Evolutionary conservation across 495 filamentous ascomycete genomes (phyloP).

Genomic region (Elasticomyces elasticus): DNA sequence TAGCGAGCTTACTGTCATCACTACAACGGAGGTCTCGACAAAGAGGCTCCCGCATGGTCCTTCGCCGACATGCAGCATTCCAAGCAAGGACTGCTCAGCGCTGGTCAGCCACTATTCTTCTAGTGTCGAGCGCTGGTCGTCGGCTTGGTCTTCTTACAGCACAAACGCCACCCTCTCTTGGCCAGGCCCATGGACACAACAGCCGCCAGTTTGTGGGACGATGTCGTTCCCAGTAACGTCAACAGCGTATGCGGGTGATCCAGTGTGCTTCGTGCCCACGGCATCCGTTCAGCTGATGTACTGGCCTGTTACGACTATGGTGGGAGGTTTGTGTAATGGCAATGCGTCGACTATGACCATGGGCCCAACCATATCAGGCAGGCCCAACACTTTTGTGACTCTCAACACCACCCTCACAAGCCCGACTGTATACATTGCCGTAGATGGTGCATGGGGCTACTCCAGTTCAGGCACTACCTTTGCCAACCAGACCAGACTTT

Average conservation of each 20-base stretch:
- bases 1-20: neutral
- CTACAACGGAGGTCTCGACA: neutral
- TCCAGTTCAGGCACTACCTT: neutral
- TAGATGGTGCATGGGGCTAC: constrained; percentile 3
- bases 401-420: constrained; percentile 4
- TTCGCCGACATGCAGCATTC: constrained; percentile 1
- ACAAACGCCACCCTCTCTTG: neutral
- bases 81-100: neutral
- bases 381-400: constrained; percentile 2
- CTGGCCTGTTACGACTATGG: neutral
- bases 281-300: constrained; percentile 3
- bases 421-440: constrained; percentile 6
- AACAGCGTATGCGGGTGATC: neutral
- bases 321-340: neutral
- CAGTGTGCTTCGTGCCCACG: neutral
- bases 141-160: neutral
- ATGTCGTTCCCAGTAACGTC: neutral
- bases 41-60: neutral
- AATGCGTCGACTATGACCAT: neutral
- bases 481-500: neutral
- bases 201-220: neutral
- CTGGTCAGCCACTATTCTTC: too few species aligned
- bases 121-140: too few species aligned
- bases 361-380: neutral
- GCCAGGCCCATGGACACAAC: neutral